Percentiles rank a stretch among this genome's conserved stretches.
phyloP scores from a whole-genome alignment of 805 yeast species.

The Debaryomyces prosopidis region DNA sequence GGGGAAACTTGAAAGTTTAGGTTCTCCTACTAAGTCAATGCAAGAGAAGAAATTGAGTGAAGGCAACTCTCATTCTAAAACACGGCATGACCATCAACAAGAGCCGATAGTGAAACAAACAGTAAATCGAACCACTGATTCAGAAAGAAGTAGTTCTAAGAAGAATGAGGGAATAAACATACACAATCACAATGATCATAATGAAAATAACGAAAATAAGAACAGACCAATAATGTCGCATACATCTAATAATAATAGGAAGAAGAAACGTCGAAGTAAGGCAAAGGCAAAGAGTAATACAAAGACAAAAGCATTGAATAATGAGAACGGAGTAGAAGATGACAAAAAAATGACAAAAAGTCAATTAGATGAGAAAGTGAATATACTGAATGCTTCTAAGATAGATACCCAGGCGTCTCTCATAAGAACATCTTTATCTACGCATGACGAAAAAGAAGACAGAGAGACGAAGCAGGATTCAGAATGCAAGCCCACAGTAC shows the following conservation, averaged over 20 bases:
- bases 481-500: background rate
- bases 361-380: background rate
- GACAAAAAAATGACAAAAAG: background rate
- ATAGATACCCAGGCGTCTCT: background rate
- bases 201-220: background rate
- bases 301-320: background rate
- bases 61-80: background rate
- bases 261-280: conserved; percentile 6
- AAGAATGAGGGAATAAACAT: background rate
- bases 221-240: background rate
- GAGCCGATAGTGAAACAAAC: background rate
- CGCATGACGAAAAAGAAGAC: background rate
- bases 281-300: background rate
- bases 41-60: background rate
- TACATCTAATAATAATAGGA: background rate
- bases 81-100: too few relatives aligned
- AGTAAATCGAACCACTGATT: background rate
- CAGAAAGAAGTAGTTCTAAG: background rate
- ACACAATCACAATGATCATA: background rate
- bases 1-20: background rate
- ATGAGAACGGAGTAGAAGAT: background rate
- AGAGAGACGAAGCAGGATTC: background rate
- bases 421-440: too few relatives aligned
- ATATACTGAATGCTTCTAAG: background rate
- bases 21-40: background rate